Base-by-base conservation (phyloP, 192 early-diverging fungal species). In the Entomortierella chlamydospora region DNA sequence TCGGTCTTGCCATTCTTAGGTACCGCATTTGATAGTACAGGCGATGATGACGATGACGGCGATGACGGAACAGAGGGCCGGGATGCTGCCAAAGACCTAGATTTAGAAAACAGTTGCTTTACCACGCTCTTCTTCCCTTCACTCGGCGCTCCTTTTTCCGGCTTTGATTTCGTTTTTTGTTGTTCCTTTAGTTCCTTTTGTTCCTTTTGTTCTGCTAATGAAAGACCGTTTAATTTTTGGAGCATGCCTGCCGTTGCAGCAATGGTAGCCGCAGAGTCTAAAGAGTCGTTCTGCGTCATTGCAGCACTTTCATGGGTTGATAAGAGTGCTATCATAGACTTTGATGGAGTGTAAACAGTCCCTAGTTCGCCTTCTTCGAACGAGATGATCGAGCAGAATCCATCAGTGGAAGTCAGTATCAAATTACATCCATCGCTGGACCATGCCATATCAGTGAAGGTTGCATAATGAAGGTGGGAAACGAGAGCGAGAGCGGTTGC, bases 381-480 rank as follows among this genome's bases (percentile, higher is more conserved):
- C 1, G 89, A 85, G 18, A 92, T 89, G 8, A 95, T 84, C 31
- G 92, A 93, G 65, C 93, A 94, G 76, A 92, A 98, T 17, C 96
- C 96, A 72, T 98, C 96, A 1, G 91, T 89, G 0, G 94, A 95
- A 0, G 94, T 83, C 51, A 95, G 80, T 29, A 96, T 81, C 41
- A 98, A 65, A 18, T 87, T 86, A 26, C 87, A 86, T 9, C 95
- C 96, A 68, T 97, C 93, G 26, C 59, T 72, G 70, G 84, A 91
- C 97, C 96, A 97, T 22, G 95, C 82, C 51, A 97, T 65, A 81
- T 99, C 97, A 11, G 96, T 95, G 42, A 97, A 84, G 2, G 94
- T 90, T 18, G 95, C 91, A 80, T 93, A 97, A 77, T 99, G 97
- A 61, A 97, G 83, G 30, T 94, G 92, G 20, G 88, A 82, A 56